phyloP scores from a whole-genome alignment of 2,329 filamentous ascomycete species.

The Diaporthe sp. region DNA sequence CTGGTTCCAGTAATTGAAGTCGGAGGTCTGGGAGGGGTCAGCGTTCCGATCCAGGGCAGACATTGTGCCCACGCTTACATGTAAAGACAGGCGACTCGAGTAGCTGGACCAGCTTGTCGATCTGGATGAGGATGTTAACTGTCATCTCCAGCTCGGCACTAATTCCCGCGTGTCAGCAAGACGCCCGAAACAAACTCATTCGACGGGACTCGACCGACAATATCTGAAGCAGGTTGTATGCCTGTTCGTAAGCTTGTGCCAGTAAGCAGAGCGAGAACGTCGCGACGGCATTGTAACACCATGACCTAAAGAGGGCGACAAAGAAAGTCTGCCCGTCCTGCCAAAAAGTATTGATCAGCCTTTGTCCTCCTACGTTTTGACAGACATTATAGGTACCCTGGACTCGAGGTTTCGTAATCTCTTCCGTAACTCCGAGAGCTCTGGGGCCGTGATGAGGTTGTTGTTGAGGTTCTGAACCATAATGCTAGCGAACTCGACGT shows the following conservation, averaged over 20 bases:
- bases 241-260: conserved; percentile 97
- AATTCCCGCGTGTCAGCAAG: conserved; percentile 45
- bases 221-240: conserved; percentile 94
- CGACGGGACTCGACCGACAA: conserved; percentile 69
- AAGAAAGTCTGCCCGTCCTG: conserved; percentile 96
- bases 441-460: conserved; percentile 96
- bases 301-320: conserved; percentile 92
- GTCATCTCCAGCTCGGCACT: conserved; percentile 99
- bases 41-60: not conserved
- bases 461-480: conserved; percentile 99
- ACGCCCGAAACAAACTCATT: not conserved
- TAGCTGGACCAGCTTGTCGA: conserved; percentile 97
- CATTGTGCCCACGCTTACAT: conserved; percentile 69
- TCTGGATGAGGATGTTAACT: conserved; percentile 98
- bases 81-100: conserved; percentile 98
- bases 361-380: not conserved
- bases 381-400: conserved; percentile 65
- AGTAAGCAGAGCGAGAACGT: conserved; percentile 96
- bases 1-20: conserved; percentile 93
- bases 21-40: conserved; percentile 78
- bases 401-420: conserved; percentile 91
- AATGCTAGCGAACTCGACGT: conserved; percentile 98
- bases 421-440: conserved; percentile 91
- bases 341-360: not conserved
- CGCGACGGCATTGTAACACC: conserved; percentile 98